Conservation (phyloP, 2,329 filamentous ascomycete genomes). For the Diaporthe sp. region DNA sequence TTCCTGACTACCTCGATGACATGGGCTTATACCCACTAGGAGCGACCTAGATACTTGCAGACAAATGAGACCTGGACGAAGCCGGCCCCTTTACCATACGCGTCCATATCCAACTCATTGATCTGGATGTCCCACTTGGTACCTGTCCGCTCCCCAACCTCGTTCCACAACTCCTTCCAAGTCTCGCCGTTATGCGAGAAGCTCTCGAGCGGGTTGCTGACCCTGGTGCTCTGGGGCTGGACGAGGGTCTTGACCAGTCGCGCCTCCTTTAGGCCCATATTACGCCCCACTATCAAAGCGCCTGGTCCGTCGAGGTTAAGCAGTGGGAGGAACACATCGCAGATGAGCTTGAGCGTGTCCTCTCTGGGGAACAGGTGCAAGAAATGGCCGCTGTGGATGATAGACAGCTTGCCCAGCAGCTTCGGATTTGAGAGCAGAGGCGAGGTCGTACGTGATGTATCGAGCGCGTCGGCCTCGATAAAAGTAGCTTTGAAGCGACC, state of each 20-base stretch:
- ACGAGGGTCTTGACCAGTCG: background rate
- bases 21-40: background rate
- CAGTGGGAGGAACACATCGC: background rate
- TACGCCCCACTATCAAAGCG: background rate
- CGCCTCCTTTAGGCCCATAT: background rate
- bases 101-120: background rate
- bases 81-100: background rate
- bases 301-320: background rate
- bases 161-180: background rate
- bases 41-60: background rate
- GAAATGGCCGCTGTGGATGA: background rate
- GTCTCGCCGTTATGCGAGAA: background rate
- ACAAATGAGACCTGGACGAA: background rate
- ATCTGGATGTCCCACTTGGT: background rate
- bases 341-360: background rate
- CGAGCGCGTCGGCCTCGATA: background rate
- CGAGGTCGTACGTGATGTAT: background rate
- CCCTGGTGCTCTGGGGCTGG: background rate
- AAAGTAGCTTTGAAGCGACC: background rate
- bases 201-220: background rate
- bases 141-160: background rate
- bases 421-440: background rate
- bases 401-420: background rate
- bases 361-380: background rate
- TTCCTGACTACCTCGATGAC: background rate